These are phyloP conservation scores for Sporothrix humicola DNA, from an alignment of 2,329 filamentous ascomycete genomes.

Conservation along the genomic window DNA sequence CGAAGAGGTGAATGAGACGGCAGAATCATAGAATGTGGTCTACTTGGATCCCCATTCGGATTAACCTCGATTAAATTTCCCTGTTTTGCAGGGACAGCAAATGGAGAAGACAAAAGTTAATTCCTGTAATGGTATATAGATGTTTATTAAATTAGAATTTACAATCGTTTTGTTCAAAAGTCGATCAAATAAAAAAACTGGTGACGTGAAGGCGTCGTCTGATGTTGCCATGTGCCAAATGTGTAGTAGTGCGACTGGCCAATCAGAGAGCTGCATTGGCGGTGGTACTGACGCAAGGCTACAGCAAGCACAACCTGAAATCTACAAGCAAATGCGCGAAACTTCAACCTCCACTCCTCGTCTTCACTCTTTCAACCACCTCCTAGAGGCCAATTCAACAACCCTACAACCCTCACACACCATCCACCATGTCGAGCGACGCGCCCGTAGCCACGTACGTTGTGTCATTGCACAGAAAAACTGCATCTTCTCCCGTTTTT, in stretches of 20 bases:
- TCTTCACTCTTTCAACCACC: background rate
- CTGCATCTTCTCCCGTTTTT: background rate
- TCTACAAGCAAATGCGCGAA: background rate
- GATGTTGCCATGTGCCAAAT: background rate
- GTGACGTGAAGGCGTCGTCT: background rate
- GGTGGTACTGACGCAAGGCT: conserved; percentile 8
- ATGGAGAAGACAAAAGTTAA: background rate
- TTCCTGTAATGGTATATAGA: conserved; percentile 20
- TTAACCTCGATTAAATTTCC: background rate
- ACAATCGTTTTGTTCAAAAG: background rate
- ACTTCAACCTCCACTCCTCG: background rate
- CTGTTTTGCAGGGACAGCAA: too few species aligned
- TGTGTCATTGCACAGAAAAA: conserved; percentile 67
- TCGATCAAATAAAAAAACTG: background rate
- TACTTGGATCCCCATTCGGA: background rate
- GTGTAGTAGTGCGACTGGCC: background rate
- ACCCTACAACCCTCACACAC: background rate
- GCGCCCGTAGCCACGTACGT: conserved; percentile 68
- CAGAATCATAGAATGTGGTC: background rate
- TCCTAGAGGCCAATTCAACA: background rate
- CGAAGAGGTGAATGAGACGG: background rate
- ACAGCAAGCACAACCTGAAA: background rate
- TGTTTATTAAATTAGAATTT: background rate
- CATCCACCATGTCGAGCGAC: conserved; percentile 44
- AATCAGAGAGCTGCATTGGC: conserved; percentile 1